Base-by-base conservation (phyloP, 108 stramenopile species). In the Fragilaria crotonensis region DNA sequence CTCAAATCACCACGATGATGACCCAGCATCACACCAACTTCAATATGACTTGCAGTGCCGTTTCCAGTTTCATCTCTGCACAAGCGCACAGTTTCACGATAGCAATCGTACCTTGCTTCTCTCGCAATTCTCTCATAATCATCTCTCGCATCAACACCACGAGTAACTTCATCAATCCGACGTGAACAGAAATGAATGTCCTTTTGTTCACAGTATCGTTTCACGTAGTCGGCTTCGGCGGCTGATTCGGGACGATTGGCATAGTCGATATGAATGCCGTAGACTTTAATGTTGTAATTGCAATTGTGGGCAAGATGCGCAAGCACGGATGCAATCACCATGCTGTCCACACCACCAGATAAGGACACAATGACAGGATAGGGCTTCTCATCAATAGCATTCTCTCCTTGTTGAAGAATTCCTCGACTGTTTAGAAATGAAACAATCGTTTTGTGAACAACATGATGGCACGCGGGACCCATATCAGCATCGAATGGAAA, bases 271-370 rank as follows among this genome's bases (percentile, higher is more conserved):
- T 98, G 97, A 36, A 95, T 73, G 9, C 82, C 88, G 30, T 62
- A 48, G 25, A 90, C 64, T 3, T 67, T 55, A 48, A 70, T 58
- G 11, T 79, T 59, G 54, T 79, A 83, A 5, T 65, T 64, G 46
- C 58, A 71, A 21, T 53, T 58, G 17, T 76, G 54, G 14, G 65
- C 67, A 30, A 95, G 72, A 54, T 77, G 68, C 25, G 78, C 71
- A 44, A 98, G 77, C 25, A 79, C 84, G 33, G 75, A 66, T 33
- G 89, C 85, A 68, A 98, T 95, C 4, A 96, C 97, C 97, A 98
- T 98, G 69, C 87, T 89, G 66, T 98, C 97, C n/a, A 98, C 97
- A 31, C 97, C 97, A 27, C 97, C 97, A 23, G 92, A 94, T 20
- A 98, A 82, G 11, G 94, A 95, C 1, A 96, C 85, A 56, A 93